Evolutionary conservation across 164 flowering plant genomes (phyloP), one percentile per base, ranked within the genome.

Genomic region (Magnolia officinalis): DNA sequence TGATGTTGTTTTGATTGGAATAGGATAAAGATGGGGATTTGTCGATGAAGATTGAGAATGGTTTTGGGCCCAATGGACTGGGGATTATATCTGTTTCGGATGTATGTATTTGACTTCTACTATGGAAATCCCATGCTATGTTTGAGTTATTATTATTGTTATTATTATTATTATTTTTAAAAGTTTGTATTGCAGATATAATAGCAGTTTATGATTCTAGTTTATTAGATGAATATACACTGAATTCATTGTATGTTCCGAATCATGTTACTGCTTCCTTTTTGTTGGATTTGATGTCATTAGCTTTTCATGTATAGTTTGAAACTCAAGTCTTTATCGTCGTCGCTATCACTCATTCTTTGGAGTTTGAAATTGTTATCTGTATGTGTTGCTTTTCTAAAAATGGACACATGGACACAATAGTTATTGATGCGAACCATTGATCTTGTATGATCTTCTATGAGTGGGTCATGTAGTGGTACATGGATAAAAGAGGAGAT

Each of bases 31-130:
- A 73, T 75, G 85, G 81, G 65, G 96, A 92, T 75, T 81, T 94
- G 79, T 89, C 91, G 4, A 50, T 61, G 81, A 89, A 89, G 88
- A 92, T 94, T 59, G 97, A 92, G 80, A 86, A 89, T 73, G 98
- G 94, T 0, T 92, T 92, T 78, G 96, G 98, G 67, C 92, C 93
- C 0, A 83, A 86, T n/a, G 94, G 97, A 8, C 81, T 94, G 76
- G 98, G 97, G 20, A 92, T 94, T 71, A 77, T 94, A 16, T 90
- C 98, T 7, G 78, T 94, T 78, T 81, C 91, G 8, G 85, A 85
- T 76, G 98, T 92, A 86, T 13, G 72, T 11, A 68, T 1, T 68
- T 23, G 69, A 55, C 8, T 55, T 29, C 71, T 68, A 1, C n/a
- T 4, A 37, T 37, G 45, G 45, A 37, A 37, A 37, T 37, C 45